Evolutionary conservation across 352 stramenopile species (phyloP).

Genomic region (Pythium apleroticum): DNA sequence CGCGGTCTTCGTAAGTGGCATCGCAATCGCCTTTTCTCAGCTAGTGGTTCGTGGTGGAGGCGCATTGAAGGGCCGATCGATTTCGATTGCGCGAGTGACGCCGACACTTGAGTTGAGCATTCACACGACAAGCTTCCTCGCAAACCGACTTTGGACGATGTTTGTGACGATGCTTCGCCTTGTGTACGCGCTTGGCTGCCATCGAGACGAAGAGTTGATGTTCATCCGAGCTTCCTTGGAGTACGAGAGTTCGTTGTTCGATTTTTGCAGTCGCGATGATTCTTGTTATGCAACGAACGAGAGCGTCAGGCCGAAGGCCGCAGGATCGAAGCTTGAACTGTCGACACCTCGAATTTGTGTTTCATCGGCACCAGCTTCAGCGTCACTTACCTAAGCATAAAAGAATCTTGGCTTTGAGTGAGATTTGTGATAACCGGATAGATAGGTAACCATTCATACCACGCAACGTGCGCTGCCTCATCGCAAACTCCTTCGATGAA

Average conservation of each 20-base stretch:
- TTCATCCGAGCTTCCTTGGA: not conserved
- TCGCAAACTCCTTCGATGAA: too few relatives aligned
- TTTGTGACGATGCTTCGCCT: constrained; percentile 6
- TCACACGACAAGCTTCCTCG: not conserved
- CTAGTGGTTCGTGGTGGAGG: not conserved
- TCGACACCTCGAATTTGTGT: too few relatives aligned
- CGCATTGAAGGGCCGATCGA: not conserved
- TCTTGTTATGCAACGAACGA: not conserved
- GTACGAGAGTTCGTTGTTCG: constrained; percentile 1
- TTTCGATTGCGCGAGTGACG: not conserved
- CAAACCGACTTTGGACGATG: constrained; percentile 5
- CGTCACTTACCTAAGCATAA: too few relatives aligned
- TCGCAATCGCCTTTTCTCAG: not conserved
- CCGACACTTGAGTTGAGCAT: not conserved
- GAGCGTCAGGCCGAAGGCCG: not conserved
- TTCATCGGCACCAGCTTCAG: too few relatives aligned
- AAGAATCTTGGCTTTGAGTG: too few relatives aligned
- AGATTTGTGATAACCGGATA: too few relatives aligned
- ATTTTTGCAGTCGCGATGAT: not conserved
- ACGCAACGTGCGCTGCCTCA: too few relatives aligned
- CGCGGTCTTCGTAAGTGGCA: not conserved
- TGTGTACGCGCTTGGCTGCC: constrained; percentile 3
- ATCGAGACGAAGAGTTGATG: constrained; percentile 8
- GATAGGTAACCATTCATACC: too few relatives aligned
- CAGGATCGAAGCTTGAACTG: not conserved